phyloP scores from a whole-genome alignment of 2,329 filamentous ascomycete species.

The Elsinoe fawcettii region DNA sequence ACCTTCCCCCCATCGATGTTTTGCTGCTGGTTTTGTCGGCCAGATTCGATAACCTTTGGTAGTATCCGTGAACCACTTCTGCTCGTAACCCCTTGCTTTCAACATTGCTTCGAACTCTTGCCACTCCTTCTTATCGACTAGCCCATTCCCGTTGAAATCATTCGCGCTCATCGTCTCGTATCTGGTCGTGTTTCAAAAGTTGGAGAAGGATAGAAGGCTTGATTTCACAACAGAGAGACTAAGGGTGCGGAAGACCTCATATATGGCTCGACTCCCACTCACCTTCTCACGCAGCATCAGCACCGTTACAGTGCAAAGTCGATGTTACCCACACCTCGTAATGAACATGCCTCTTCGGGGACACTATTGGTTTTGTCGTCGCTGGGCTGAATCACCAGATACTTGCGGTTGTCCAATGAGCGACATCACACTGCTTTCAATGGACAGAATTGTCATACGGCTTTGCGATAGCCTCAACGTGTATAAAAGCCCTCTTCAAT shows the following conservation, averaged over 20 bases:
- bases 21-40: background rate
- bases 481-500: background rate
- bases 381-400: background rate
- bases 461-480: background rate
- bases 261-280: too few relatives aligned
- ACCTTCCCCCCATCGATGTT: background rate
- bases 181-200: too few relatives aligned
- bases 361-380: background rate
- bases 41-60: background rate
- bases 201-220: background rate
- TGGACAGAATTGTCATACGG: background rate
- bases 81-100: background rate
- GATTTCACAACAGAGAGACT: background rate
- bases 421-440: background rate
- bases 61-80: background rate
- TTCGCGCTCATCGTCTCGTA: background rate
- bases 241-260: background rate
- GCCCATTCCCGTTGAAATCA: background rate
- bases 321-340: background rate
- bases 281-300: too few relatives aligned
- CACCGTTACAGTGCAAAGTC: background rate
- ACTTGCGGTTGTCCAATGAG: background rate
- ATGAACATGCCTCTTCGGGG: background rate
- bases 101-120: background rate
- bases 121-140: background rate